Base-by-base conservation (phyloP, 116 monocot species). In the Phalaenopsis hybrid region DNA sequence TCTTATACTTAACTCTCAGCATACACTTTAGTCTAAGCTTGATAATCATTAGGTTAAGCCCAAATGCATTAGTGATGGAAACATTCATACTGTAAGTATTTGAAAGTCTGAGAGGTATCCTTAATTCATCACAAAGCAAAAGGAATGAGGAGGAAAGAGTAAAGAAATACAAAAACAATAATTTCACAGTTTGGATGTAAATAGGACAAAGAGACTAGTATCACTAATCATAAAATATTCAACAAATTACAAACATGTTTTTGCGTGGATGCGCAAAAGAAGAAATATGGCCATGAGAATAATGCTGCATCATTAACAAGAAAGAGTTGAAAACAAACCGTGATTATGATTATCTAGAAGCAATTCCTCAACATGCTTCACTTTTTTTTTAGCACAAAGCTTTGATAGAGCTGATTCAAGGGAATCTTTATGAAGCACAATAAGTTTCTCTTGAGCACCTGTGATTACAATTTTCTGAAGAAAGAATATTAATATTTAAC, bases 361-460 rank as follows among this genome's bases (percentile, higher is more conserved):
- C 55, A 93, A 78, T 25, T 93, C 93, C 63, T 93, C 88, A 81
- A 85, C 59, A 76, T 21, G 18, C 63, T 87, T 92, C 18, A 78
- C 85, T 48, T 92, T 88, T 51, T 81, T 75, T 84, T 43, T 86
- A 28, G 81, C 83, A 74, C 88, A 89, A 55, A 91, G 73, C 78
- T 89, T 78, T 77, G 87, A 85, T 77, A 97, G 82, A 79, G 94
- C 85, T 33, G 79, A 52, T 46, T 85, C 82, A 76, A 97, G 89
- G 55, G 86, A 48, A 76, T 85, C 86, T 84, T 91, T 91, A 37
- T 81, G 92, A 78, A 79, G 81, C 79, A 85, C 77, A 43, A 97
- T 84, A 82, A 89, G 90, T 50, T 94, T 91, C 68, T 97, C 97
- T 33, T 79, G 82, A n/a, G 59, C 80, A 61, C 94, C 97, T 48